phyloP scores from a whole-genome alignment of 2,329 filamentous ascomycete species.

The Dichotomopilus funicola region DNA sequence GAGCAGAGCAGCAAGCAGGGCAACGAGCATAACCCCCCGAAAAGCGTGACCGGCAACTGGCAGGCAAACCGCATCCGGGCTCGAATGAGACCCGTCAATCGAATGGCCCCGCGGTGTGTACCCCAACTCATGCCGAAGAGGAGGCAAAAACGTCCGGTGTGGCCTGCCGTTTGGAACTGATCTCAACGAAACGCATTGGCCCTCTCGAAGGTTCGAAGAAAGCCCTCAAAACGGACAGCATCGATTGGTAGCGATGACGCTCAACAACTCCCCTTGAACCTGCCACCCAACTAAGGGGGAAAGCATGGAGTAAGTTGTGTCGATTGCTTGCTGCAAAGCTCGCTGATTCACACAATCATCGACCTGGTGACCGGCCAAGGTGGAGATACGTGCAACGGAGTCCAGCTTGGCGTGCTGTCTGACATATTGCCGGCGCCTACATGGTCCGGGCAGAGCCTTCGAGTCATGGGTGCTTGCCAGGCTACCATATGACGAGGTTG shows the following conservation, averaged over 20 bases:
- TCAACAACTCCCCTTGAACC: constrained; percentile 4
- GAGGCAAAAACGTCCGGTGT: too few species aligned
- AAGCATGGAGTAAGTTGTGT: constrained; percentile 2
- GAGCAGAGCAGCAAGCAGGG: constrained; percentile 33
- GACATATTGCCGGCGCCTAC: constrained; percentile 17
- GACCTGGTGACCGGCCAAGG: constrained; percentile 25
- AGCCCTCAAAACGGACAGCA: not conserved
- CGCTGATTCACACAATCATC: constrained; percentile 18
- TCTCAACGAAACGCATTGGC: too few species aligned
- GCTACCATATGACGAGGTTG: constrained; percentile 18
- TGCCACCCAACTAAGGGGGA: constrained; percentile 4
- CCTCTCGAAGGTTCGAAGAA: not conserved
- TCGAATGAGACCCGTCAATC: constrained; percentile 16
- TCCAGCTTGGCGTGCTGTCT: constrained; percentile 18
- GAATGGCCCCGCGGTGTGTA: constrained; percentile 3
- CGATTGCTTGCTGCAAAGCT: constrained; percentile 26
- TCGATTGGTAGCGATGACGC: not conserved
- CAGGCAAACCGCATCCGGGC: constrained; percentile 18
- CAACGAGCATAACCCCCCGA: constrained; percentile 28
- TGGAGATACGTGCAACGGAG: constrained; percentile 13
- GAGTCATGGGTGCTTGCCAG: constrained; percentile 26
- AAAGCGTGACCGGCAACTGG: constrained; percentile 21
- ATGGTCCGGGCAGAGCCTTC: constrained; percentile 13
- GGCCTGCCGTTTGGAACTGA: too few species aligned
- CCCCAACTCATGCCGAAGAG: too few species aligned